phyloP scores from a whole-genome alignment of 2,329 filamentous ascomycete genomes.

The Aureobasidium sp. region DNA sequence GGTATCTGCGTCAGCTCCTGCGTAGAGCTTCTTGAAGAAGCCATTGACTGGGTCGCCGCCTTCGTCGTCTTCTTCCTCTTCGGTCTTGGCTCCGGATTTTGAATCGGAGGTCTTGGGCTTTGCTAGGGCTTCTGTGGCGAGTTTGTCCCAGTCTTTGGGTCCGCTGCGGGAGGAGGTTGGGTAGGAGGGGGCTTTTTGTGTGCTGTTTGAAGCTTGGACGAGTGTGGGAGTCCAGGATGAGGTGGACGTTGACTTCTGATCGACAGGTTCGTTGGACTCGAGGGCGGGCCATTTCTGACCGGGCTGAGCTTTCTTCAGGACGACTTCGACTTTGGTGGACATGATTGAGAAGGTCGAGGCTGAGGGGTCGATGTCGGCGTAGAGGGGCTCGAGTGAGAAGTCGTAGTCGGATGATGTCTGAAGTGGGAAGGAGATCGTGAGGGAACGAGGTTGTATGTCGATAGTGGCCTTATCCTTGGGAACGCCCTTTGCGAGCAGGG shows the following conservation, averaged over 20 bases:
- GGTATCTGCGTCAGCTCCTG: constrained; percentile 67
- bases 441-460: constrained; percentile 41
- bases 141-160: constrained; percentile 86
- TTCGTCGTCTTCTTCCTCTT: constrained; percentile 48
- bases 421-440: constrained; percentile 53
- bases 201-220: constrained; percentile 15
- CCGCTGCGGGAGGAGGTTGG: constrained; percentile 80
- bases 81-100: constrained; percentile 30
- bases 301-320: constrained; percentile 57
- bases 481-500: constrained; percentile 59
- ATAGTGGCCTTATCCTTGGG: constrained; percentile 49
- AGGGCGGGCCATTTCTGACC: constrained; percentile 63
- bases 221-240: neutral
- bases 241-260: neutral
- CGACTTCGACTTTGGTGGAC: constrained; percentile 73
- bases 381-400: constrained; percentile 61
- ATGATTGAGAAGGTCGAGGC: constrained; percentile 59
- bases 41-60: constrained; percentile 59
- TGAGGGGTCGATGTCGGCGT: constrained; percentile 54
- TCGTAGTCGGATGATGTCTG: constrained; percentile 48
- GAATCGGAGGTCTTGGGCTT: constrained; percentile 17
- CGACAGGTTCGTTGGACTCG: constrained; percentile 37
- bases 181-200: constrained; percentile 52
- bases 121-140: constrained; percentile 48
- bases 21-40: constrained; percentile 90